Conservation (phyloP, 2,329 filamentous ascomycete genomes). For the Paracorniculantispora psalliotae region DNA sequence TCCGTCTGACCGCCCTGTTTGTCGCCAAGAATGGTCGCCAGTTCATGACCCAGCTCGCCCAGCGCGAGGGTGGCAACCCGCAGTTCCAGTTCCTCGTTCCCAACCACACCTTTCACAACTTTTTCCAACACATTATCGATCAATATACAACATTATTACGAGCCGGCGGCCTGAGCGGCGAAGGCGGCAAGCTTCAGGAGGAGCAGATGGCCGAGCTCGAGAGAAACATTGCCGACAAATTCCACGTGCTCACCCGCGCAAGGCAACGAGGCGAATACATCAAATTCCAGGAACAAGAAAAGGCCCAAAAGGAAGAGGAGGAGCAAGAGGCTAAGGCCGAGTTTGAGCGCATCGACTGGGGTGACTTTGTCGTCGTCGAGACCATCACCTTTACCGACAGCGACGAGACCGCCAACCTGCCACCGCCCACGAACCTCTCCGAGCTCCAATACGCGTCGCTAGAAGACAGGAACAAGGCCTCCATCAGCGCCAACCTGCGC, state of each 20-base stretch:
- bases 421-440: slow-evolving; percentile 81
- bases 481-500: slow-evolving; percentile 72
- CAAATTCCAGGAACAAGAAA: slow-evolving; percentile 78
- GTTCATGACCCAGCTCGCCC: slow-evolving; percentile 85
- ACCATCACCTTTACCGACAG: slow-evolving; percentile 87
- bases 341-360: slow-evolving; percentile 91
- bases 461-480: slow-evolving; percentile 90
- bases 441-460: slow-evolving; percentile 92
- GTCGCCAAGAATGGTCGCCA: slow-evolving; percentile 88
- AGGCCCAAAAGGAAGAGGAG: slow-evolving; percentile 82
- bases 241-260: slow-evolving; percentile 71
- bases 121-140: slow-evolving; percentile 87
- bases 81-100: slow-evolving; percentile 96
- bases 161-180: slow-evolving; percentile 61
- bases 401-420: slow-evolving; percentile 81
- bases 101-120: slow-evolving; percentile 94
- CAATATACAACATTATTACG: slow-evolving; percentile 82
- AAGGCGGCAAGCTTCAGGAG: slow-evolving; percentile 63
- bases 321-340: slow-evolving; percentile 72
- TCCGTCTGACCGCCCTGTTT: slow-evolving; percentile 78
- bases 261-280: slow-evolving; percentile 84
- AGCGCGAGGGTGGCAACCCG: slow-evolving; percentile 82
- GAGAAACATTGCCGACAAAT: slow-evolving; percentile 72
- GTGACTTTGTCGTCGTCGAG: slow-evolving; percentile 93
- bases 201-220: slow-evolving; percentile 68